A percentile compares a stretch with the other conserved stretches of the same genome.
These are phyloP conservation scores for Wickerhamiella nectarea DNA, from an alignment of 805 yeast species.

Conservation along the genomic window DNA sequence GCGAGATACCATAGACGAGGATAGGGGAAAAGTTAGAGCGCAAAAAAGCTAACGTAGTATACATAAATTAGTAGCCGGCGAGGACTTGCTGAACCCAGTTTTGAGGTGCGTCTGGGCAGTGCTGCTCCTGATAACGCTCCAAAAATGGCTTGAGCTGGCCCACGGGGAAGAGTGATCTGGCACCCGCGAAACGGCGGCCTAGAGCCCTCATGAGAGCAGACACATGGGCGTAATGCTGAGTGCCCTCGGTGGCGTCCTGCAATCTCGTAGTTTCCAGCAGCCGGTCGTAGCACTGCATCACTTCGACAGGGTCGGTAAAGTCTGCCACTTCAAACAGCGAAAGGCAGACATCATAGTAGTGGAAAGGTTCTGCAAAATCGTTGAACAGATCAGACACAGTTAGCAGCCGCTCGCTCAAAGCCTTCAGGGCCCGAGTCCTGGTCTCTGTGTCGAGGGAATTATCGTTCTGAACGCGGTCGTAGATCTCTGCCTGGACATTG, in stretches of 20 bases:
- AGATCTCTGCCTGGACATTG: constrained; percentile 60
- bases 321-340: constrained; percentile 72
- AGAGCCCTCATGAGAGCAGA: constrained; percentile 31
- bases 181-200: constrained; percentile 51
- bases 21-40: background rate
- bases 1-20: no score
- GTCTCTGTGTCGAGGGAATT: constrained; percentile 27
- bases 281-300: constrained; percentile 66
- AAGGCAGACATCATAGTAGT: constrained; percentile 71
- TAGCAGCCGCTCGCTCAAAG: constrained; percentile 50
- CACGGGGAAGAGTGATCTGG: constrained; percentile 72
- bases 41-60: no score
- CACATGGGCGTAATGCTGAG: constrained; percentile 28
- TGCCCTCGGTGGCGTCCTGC: constrained; percentile 21
- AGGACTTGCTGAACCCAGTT: constrained; percentile 31
- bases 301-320: constrained; percentile 71
- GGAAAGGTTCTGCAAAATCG: constrained; percentile 73
- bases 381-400: constrained; percentile 71
- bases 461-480: constrained; percentile 30
- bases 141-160: constrained; percentile 54
- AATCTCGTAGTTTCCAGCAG: constrained; percentile 40
- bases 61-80: constrained; percentile 16
- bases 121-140: constrained; percentile 39
- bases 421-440: constrained; percentile 36
- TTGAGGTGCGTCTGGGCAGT: constrained; percentile 28